Base-by-base conservation (phyloP, 2,329 filamentous ascomycete species). In the Lecanicillium sp. region DNA sequence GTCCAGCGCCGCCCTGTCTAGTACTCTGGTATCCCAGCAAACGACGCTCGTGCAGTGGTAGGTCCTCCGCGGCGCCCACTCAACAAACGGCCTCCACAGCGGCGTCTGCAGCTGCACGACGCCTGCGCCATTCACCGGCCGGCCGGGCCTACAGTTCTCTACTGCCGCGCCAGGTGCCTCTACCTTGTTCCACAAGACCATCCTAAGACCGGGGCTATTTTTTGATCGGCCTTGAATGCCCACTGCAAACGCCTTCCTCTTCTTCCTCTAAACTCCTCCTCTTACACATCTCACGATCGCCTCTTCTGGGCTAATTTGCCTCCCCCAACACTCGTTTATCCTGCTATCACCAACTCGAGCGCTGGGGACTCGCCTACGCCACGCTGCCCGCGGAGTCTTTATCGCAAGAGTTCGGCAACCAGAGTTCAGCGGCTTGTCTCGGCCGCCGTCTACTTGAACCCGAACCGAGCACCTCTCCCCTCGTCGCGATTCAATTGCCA, bases 251-350 rank as follows among this genome's bases (percentile, higher is more conserved):
- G 8, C 12, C 6, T n/a, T 30, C 29, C 12, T n/a, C 29, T 30
- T 7, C 29, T n/a, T 13, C 29, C 5, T 7, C 11, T n/a, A 7
- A 5, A 5, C 29, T 6, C 29, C 6, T n/a, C 29, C 14, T 13
- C 29, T n/a, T 35, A 35, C 38, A 33, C 33, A 29, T 29, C 22
- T 40, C 38, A 40, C 31, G 35, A 40, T 31, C 28, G 31, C 33
- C 13, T 25, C 19, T 15, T 27, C 38, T 33, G n/a, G 35, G 35
- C 14, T 18, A 40, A 36, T 33, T 33, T 29, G 17, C 35, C 38
- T 35, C 29, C 33, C 38, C 22, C 33, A 40, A 36, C 38, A 32
- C 17, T 40, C 38, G 29, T 15, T 30, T 15, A 29, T 22, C 32
- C 38, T 36, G 33, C 38, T 22, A 11, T 32, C 32, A n/a, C 20